Base-by-base conservation (phyloP, 2,329 filamentous ascomycete genomes). In the Juglanconis sp. region DNA sequence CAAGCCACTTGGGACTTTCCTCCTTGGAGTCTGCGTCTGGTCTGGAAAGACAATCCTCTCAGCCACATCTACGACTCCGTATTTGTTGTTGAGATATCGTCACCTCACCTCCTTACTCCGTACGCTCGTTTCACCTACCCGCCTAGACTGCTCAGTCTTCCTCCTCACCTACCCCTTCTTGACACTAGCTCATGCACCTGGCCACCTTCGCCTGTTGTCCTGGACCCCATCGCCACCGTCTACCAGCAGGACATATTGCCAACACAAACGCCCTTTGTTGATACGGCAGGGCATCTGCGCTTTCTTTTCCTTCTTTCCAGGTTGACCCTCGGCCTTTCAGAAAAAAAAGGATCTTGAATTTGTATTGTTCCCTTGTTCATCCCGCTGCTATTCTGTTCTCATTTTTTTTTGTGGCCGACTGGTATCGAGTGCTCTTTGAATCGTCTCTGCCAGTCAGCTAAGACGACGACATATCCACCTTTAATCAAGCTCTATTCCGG, bases 251-350 rank as follows among this genome's bases (percentile, higher is more conserved):
- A 52, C 58, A 60, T 42, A 49, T 6, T 35, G 44, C 15, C 47
- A 50, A 48, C 63, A 50, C 38, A 58, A 46, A 46, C 56, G 30
- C 61, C 34, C 11, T 36, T 54, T 42, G 53, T 30, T 53, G n/a
- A 57, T 38, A 60, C 54, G 50, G 49, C 17, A 42, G 46, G 58
- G 51, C 55, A n/a, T 40, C n/a, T 64, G 71, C 71, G 63, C 61
- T 65, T 76, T 67, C 49, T 48, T 65, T 51, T 53, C 65, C 63
- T 81, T 81, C 78, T 73, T 77, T 77, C 78, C 79, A 80, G 82
- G 82, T 84, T 84, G 82, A 84, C 76, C 81, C 81, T 84, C 73
- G 81, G 80, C 77, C 59, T 62, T 69, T 69, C 69, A 65, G 65
- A 62, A 58, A 59, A 57, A 57, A 64, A 60, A 60, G 58, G 44